Evolutionary conservation across 345 rosid species (phyloP), one percentile per base, ranked within the genome.

Genomic region (Balakata baccata): DNA sequence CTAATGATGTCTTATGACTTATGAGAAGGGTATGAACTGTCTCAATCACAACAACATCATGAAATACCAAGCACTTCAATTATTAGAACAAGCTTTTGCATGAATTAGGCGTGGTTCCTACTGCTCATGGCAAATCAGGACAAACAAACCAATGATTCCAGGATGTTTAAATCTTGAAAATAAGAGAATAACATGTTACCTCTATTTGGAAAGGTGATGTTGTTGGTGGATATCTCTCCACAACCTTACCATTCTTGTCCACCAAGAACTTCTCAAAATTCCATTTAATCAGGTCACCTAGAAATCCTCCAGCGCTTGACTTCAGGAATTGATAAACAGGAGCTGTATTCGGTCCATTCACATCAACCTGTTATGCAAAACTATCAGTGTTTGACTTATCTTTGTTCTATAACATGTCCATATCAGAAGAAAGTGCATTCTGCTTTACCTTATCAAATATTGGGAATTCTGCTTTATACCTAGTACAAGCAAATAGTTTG

Each of bases 121-220:
- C 7, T 7, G 0, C 14, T 22, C 18, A 11, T 43, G 56, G 29
- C 22, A 57, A 11, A 6, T 29, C 34, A 29, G 34, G 34, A 29
- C 1, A 29, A 29, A 29, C 1, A 29, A 29, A 29, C 34, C 34
- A 2, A 29, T 29, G 34, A 29, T 29, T 29, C 34, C 34, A 29
- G 34, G 34, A 29, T 29, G 34, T 29, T 29, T 14, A 41, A 25
- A 1, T 8, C 6, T 45, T 51, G 6, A 37, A 66, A 64, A 10
- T 6, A 51, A 51, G 49, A 41, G 37, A 39, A 38, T 39, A 64
- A 43, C 39, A 20, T 23, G 10, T 16, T 67, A 79, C 74, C 82
- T 79, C 79, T 39, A 79, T 75, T 61, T 79, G 82, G 72, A 79
- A 75, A 59, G 82, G 82, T 2, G 82, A 75, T 46, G 82, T 75